Evolutionary conservation across 1,284 basidiomycete species (phyloP), one percentile per base, ranked within the genome.

Genomic region (Puccinia brachypodii): DNA sequence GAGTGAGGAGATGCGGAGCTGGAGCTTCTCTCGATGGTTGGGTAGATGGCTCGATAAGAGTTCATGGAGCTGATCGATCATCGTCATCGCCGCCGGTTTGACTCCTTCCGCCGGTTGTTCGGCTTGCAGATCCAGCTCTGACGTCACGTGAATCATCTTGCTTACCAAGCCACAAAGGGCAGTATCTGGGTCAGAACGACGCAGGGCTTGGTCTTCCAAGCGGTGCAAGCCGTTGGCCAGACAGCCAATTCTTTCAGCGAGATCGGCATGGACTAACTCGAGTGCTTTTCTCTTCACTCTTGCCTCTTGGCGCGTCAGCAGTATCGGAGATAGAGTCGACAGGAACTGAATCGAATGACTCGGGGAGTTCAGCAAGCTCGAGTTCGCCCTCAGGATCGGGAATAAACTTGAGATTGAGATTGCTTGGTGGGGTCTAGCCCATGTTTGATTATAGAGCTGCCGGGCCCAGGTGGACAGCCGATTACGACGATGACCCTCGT

Each of bases 221-320:
- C 14, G 28, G 25, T 71, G 33, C 28, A 79, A 71, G 31, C 53
- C 33, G 42, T 44, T 56, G 36, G 71, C 50, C 22, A 79, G 50
- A 40, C 40, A 16, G 9, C 76, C 76, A n/a, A 79, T 79, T 40
- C 47, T 66, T 44, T 79, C 64, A 22, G 56, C 66, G 22, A 79
- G 76, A 13, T 79, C 64, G 14, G 38, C 4, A 38, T 50, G 47
- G 36, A 79, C 56, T 14, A 36, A 2, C 44, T 79, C 47, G 3
- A 79, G 56, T 69, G 44, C 62, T 47, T 79, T 47, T 16, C 66
- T 36, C 50, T 79, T 79, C 16, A 69, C 14, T 33, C 64, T 69
- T 4, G 76, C 62, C 53, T 79, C 76, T 47, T 79, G 76, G 3
- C 68, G 47, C 44, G 68, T 71, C 7, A 79, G 33, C 36, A 77